These are phyloP conservation scores for Jacaranda mimosifolia DNA, from an alignment of 257 asterid species.

Conservation along the genomic window DNA sequence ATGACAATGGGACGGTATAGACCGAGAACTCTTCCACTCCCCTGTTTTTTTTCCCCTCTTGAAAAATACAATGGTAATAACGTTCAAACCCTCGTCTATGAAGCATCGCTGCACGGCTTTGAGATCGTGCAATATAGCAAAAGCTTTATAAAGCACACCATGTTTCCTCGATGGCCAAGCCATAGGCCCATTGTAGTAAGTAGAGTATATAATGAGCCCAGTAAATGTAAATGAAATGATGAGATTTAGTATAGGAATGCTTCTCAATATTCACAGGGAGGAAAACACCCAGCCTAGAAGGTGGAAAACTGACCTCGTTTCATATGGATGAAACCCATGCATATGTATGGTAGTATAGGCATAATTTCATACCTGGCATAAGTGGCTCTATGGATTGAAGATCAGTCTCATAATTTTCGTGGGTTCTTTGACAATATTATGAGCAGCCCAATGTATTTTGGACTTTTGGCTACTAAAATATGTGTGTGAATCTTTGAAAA, in stretches of 20 bases:
- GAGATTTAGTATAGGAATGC: slow-evolving; percentile 25
- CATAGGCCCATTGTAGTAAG: not conserved
- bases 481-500: too few relatives aligned
- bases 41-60: too few relatives aligned
- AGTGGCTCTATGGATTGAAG: too few relatives aligned
- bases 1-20: slow-evolving; percentile 12
- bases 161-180: not conserved
- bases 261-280: slow-evolving; percentile 22
- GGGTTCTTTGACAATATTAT: not conserved
- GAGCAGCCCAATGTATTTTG: not conserved
- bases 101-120: not conserved
- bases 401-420: not conserved
- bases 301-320: slow-evolving; percentile 24
- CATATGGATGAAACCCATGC: slow-evolving; percentile 6
- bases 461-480: too few relatives aligned
- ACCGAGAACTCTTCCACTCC: slow-evolving; percentile 1
- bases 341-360: not conserved
- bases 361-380: slow-evolving; percentile 1
- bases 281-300: slow-evolving; percentile 6
- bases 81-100: too few relatives aligned
- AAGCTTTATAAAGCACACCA: slow-evolving; percentile 7
- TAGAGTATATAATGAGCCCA: slow-evolving; percentile 2
- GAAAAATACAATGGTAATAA: too few relatives aligned
- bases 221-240: slow-evolving; percentile 32
- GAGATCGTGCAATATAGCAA: slow-evolving; percentile 24